phyloP scores from a whole-genome alignment of 108 stramenopile species.

The Schizochytrium sp. region DNA sequence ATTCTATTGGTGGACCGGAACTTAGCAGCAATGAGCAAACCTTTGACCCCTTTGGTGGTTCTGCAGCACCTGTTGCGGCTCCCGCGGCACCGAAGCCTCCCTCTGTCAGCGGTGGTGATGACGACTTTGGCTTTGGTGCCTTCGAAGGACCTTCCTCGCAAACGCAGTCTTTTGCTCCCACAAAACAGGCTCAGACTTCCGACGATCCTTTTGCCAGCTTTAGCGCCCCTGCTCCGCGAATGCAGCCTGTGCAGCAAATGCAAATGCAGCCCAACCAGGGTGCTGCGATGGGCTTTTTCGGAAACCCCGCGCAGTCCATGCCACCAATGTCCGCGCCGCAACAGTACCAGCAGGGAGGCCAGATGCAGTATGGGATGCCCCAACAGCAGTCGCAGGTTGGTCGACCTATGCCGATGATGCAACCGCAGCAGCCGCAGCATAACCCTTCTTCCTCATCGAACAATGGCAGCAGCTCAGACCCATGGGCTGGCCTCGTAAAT shows the following conservation, averaged over 20 bases:
- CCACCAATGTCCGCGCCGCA: neutral
- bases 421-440: conserved; percentile 27
- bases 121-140: conserved; percentile 45
- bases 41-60: conserved; percentile 46
- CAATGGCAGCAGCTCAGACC: conserved; percentile 5
- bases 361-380: neutral
- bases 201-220: conserved; percentile 23
- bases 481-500: conserved; percentile 48
- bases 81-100: neutral
- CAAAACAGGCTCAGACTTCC: no score
- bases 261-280: neutral
- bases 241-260: conserved; percentile 11
- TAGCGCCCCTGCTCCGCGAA: neutral
- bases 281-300: conserved; percentile 29
- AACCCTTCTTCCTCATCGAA: neutral
- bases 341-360: neutral
- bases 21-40: neutral
- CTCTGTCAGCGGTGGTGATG: neutral
- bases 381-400: neutral
- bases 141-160: conserved; percentile 2
- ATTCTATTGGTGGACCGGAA: neutral
- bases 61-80: neutral
- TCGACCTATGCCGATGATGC: neutral
- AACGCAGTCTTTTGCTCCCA: no score
- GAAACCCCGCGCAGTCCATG: neutral